phyloP scores from a whole-genome alignment of 2,329 filamentous ascomycete genomes.

The Phialemoniopsis sp. region DNA sequence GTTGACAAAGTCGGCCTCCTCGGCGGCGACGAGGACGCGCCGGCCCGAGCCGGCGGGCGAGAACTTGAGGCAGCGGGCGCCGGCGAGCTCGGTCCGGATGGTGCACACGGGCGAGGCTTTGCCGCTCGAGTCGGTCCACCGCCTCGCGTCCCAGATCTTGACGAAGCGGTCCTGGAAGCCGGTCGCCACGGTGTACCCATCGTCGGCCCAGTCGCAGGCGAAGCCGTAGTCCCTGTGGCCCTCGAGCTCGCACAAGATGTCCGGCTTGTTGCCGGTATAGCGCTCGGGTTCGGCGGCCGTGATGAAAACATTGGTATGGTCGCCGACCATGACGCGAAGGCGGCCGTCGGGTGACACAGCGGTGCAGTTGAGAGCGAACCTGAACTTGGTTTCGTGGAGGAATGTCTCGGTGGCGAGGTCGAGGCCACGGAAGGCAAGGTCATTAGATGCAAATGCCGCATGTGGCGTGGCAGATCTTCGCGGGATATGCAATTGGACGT shows the following conservation, averaged over 20 bases:
- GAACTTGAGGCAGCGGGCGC: constrained; percentile 66
- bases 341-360: constrained; percentile 68
- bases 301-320: constrained; percentile 61
- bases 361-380: constrained; percentile 67
- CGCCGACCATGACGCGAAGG: constrained; percentile 69
- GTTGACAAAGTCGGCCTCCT: constrained; percentile 70
- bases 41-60: constrained; percentile 66
- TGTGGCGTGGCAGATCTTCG: constrained; percentile 47
- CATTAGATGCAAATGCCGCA: constrained; percentile 61
- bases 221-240: constrained; percentile 71
- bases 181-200: constrained; percentile 72
- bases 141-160: constrained; percentile 72
- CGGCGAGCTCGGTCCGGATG: constrained; percentile 62
- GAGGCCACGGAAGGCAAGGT: constrained; percentile 52
- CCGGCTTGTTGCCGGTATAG: constrained; percentile 15
- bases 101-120: constrained; percentile 42
- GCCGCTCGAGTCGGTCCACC: constrained; percentile 55
- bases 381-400: constrained; percentile 46
- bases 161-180: constrained; percentile 72
- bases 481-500: constrained; percentile 53
- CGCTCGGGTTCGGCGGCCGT: constrained; percentile 62
- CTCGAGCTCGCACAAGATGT: constrained; percentile 49
- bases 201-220: constrained; percentile 74
- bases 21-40: constrained; percentile 65
- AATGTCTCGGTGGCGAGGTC: constrained; percentile 58